Evolutionary conservation across 2,329 filamentous ascomycete species (phyloP).

Genomic region (Phaeosphaeria sp.): DNA sequence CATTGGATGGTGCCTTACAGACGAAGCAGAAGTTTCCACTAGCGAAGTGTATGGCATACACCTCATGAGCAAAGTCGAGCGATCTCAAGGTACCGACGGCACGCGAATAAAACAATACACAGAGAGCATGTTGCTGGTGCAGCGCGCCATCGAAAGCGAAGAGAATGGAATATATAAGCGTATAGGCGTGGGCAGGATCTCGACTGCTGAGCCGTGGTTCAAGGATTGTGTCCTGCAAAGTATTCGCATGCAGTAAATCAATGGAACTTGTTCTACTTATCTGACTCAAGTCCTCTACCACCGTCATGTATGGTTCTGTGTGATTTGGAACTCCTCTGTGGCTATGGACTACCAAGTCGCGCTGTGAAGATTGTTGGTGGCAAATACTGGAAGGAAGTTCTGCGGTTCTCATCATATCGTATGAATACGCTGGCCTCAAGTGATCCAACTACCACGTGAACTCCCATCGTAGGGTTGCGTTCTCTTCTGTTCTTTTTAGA

Average conservation of each 20-base stretch:
- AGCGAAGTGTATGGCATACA: conserved; percentile 12
- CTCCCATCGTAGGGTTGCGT: too few species aligned
- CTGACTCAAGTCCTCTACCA: neutral
- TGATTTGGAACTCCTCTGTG: too few species aligned
- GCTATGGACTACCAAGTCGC: too few species aligned
- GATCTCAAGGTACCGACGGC: neutral
- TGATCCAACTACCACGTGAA: neutral
- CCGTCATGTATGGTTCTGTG: too few species aligned
- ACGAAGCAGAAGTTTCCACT: conserved; percentile 8
- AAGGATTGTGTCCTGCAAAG: conserved; percentile 3
- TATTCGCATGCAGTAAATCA: conserved; percentile 8
- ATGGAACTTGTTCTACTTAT: neutral
- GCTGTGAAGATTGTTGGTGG: too few species aligned
- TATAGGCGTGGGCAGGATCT: conserved; percentile 19
- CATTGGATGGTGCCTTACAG: conserved; percentile 21
- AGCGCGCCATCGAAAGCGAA: neutral
- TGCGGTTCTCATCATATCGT: too few species aligned
- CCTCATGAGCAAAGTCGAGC: conserved; percentile 11
- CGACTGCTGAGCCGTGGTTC: conserved; percentile 9
- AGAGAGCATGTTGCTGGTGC: conserved; percentile 20
- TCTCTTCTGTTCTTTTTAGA: neutral
- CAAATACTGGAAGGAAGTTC: too few species aligned
- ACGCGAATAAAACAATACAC: conserved; percentile 4
- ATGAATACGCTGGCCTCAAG: too few species aligned
- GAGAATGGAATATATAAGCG: conserved; percentile 9